Percentiles rank a stretch among this genome's conserved stretches.
Evolutionary conservation across 768 basidiomycete species (phyloP).

Genomic region (Cyclocybe aegerita): DNA sequence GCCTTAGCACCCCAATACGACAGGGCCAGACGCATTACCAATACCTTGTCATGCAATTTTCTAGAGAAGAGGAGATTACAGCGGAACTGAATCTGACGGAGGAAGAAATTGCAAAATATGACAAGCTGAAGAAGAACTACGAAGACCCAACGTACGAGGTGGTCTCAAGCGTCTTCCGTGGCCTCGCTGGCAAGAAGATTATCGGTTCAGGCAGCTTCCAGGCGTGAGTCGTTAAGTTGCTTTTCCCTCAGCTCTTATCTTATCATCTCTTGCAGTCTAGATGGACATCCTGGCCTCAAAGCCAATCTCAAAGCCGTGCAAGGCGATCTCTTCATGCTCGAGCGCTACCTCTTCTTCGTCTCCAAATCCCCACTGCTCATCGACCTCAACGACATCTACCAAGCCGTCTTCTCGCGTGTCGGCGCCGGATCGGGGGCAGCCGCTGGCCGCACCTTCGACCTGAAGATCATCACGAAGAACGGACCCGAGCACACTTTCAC

Average conservation of each 20-base stretch:
- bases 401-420: constrained; percentile 91
- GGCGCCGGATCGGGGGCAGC: constrained; percentile 80
- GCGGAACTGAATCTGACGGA: constrained; percentile 92
- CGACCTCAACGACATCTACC: constrained; percentile 86
- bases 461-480: constrained; percentile 83
- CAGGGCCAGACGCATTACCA: constrained; percentile 99
- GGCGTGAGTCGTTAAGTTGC: constrained; percentile 47
- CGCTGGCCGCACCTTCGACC: constrained; percentile 90
- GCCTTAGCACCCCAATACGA: constrained; percentile 88
- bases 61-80: constrained; percentile 95
- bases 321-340: constrained; percentile 96
- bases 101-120: constrained; percentile 78
- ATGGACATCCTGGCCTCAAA: constrained; percentile 93
- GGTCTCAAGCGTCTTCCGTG: constrained; percentile 91
- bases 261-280: constrained; percentile 51
- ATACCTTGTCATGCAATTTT: constrained; percentile 97
- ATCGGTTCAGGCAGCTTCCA: constrained; percentile 84
- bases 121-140: constrained; percentile 88
- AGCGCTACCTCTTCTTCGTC: constrained; percentile 97
- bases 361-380: constrained; percentile 91
- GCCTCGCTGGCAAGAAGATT: constrained; percentile 88
- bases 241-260: not conserved
- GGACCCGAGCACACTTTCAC: constrained; percentile 89
- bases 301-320: constrained; percentile 96
- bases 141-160: constrained; percentile 96